phyloP scores from a whole-genome alignment of 345 rosid species.

The Raphanus raphanistrum region DNA sequence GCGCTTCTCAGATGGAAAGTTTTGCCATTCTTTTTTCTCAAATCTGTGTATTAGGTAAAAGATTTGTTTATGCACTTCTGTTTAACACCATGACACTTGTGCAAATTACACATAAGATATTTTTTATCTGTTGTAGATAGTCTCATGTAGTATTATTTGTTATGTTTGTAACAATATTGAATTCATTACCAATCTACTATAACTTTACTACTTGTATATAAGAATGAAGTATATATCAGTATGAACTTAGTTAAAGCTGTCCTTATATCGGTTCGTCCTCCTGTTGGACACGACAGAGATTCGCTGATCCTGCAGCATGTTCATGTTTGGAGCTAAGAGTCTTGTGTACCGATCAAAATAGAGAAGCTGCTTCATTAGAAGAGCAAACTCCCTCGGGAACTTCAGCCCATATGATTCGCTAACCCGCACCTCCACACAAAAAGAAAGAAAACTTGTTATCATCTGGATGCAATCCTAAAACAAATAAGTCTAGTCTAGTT shows the following conservation, averaged over 20 bases:
- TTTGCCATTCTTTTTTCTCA: conserved; percentile 39
- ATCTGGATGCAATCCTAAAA: neutral
- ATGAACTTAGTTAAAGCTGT: conserved; percentile 47
- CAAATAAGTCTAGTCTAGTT: neutral
- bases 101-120: conserved; percentile 19
- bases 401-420: conserved; percentile 89
- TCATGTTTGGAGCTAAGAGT: conserved; percentile 82
- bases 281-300: conserved; percentile 71
- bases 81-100: conserved; percentile 17
- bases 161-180: conserved; percentile 29
- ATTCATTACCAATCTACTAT: conserved; percentile 23
- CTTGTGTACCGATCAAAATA: conserved; percentile 93
- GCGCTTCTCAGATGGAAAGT: conserved; percentile 7
- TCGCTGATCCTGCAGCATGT: conserved; percentile 98
- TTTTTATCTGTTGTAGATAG: conserved; percentile 19
- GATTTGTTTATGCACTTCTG: conserved; percentile 25
- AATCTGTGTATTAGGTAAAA: conserved; percentile 31
- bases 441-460: neutral
- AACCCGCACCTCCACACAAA: conserved; percentile 60
- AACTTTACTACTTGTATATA: conserved; percentile 6
- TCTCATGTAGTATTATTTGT: neutral
- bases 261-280: conserved; percentile 46
- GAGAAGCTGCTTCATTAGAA: conserved; percentile 95
- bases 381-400: conserved; percentile 94
- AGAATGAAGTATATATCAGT: conserved; percentile 1